Evolutionary conservation across 2,329 filamentous ascomycete species (phyloP), one percentile per base, ranked within the genome.

Genomic region (Ramularia collo-cygni): DNA sequence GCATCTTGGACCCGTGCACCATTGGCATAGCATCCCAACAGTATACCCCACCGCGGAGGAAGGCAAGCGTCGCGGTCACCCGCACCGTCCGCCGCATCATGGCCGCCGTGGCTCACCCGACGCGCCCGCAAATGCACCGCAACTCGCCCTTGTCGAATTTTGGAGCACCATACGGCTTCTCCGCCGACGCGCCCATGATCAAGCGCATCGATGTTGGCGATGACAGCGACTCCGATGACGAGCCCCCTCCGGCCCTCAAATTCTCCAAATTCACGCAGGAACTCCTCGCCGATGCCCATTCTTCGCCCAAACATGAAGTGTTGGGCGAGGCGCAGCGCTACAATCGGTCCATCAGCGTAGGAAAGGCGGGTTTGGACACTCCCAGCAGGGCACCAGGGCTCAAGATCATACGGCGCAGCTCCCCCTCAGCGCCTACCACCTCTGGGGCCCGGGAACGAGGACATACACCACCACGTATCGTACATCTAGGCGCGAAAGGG

Each of bases 201-300:
- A 67, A 69, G 52, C 66, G 65, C 50, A 69, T 72, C 48, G 59
- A 68, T 55, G 67, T 81, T 51, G 81, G 85, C 54, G 89, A 95
- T 59, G 89, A 95, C 59, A 95, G 86, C 69, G 58, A 61, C 37
- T 95, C 89, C 16, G 90, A 95, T 64, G 90, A 95, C 57, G 90
- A 95, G 64, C 85, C 93, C 18, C 84, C 85, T 12, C 83, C 67
- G 38, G 88, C 88, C 55, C 87, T 92, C 77, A 93, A 92, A 67
- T 83, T 95, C 60, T 95, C 88, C 61, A 88, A 89, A 55, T 77
- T 92, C 51, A 94, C 90, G 35, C 90, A 92, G 59, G 89, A 87
- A 14, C 71, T 95, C 12, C 72, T 95, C 38, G 72, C 71, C 37
- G 71, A 72, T 49, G 68, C 76, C 35, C 73, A 68, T 3, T 72